These are phyloP conservation scores for Globisporangium takayamanum DNA, from an alignment of 352 stramenopile species.

Conservation along the genomic window DNA sequence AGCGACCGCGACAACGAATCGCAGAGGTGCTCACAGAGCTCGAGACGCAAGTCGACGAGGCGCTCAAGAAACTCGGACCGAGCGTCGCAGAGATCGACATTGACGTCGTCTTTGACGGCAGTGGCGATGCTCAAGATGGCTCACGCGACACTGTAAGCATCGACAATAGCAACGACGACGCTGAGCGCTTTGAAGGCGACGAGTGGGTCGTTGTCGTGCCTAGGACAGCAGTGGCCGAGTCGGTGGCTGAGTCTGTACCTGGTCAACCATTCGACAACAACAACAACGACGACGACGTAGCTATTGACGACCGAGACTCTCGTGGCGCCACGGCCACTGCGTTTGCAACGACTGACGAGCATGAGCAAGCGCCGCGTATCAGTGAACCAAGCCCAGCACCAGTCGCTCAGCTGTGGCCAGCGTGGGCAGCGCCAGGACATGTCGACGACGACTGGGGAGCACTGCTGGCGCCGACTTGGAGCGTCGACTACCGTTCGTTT, in stretches of 20 bases:
- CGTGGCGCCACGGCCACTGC: not conserved
- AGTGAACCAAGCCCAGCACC: not conserved
- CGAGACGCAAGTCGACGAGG: not conserved
- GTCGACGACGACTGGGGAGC: not conserved
- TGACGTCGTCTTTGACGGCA: conserved; percentile 5
- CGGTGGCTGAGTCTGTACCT: not conserved
- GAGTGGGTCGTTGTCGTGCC: conserved; percentile 5
- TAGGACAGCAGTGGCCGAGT: not conserved
- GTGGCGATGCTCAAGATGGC: not conserved
- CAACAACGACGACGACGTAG: not conserved
- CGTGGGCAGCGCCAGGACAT: not conserved
- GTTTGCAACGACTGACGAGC: not conserved
- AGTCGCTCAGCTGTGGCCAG: not conserved
- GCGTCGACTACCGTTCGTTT: conserved; percentile 1
- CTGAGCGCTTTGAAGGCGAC: not conserved
- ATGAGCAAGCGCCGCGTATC: not conserved
- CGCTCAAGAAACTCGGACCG: conserved; percentile 1
- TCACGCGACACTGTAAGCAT: not conserved
- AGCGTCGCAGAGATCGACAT: conserved; percentile 7
- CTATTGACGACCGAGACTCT: not conserved
- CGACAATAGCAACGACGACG: not conserved
- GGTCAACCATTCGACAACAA: not conserved
- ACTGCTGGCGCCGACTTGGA: conserved; percentile 4
- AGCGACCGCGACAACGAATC: not conserved
- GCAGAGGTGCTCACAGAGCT: conserved; percentile 3